Evolutionary conservation across 176 grass and related monocot species (phyloP).

Genomic region (Alopecurus myosuroides): DNA sequence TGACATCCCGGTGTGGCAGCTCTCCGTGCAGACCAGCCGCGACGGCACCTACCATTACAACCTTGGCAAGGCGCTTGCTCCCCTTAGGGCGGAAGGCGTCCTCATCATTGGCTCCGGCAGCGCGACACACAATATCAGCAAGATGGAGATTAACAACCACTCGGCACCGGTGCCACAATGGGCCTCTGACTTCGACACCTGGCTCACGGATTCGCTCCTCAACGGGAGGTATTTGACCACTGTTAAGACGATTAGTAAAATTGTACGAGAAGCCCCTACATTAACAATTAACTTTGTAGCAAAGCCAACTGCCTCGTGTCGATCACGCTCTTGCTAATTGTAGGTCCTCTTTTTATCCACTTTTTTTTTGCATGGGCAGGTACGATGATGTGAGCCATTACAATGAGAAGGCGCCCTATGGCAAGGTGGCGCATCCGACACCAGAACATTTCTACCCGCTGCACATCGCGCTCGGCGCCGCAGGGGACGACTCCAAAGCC

Average conservation of each 20-base stretch:
- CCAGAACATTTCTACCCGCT: constrained; percentile 80
- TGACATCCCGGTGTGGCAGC: constrained; percentile 73
- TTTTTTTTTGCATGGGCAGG: background rate
- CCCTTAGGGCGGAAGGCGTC: constrained; percentile 54
- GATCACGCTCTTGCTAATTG: too few species aligned
- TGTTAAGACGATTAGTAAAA: too few species aligned
- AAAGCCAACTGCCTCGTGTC: too few species aligned
- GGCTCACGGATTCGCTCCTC: constrained; percentile 68
- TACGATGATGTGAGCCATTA: constrained; percentile 60
- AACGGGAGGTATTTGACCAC: constrained; percentile 43
- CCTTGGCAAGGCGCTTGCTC: constrained; percentile 62
- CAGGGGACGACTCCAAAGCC: constrained; percentile 45
- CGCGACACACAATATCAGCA: constrained; percentile 67
- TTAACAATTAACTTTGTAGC: too few species aligned
- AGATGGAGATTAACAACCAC: constrained; percentile 50
- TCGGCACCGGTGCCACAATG: constrained; percentile 29
- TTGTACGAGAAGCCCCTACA: too few species aligned
- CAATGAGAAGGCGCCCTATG: constrained; percentile 52
- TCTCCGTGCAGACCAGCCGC: constrained; percentile 50
- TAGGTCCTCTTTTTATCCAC: too few species aligned
- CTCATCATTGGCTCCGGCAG: constrained; percentile 78
- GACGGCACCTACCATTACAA: constrained; percentile 72
- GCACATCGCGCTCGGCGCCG: constrained; percentile 82
- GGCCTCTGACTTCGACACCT: constrained; percentile 65
- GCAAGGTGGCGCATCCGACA: constrained; percentile 57